Evolutionary conservation across 352 stramenopile genomes (phyloP).

Genomic region (Phytopythium cucurbitacearum): DNA sequence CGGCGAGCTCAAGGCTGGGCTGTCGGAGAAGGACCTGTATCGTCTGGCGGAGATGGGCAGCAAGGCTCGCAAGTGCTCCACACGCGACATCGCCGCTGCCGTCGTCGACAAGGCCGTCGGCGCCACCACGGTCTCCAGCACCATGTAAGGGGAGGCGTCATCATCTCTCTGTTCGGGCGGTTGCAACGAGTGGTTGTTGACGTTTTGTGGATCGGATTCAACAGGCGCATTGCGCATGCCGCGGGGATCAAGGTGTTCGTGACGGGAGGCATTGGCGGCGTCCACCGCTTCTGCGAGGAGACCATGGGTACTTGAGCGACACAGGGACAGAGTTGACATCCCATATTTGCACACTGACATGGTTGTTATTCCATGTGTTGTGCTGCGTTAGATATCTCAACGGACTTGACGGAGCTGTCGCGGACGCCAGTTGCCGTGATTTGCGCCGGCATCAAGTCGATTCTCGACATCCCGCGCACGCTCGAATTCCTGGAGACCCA

Average conservation of each 20-base stretch:
- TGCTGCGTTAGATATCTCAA: conserved; percentile 84
- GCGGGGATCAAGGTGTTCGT: conserved; percentile 97
- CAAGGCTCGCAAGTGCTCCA: conserved; percentile 72
- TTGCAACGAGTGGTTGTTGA: background rate
- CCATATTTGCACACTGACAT: background rate
- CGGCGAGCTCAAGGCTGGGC: conserved; percentile 79
- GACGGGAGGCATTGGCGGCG: conserved; percentile 95
- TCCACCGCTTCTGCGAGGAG: conserved; percentile 93
- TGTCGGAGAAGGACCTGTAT: conserved; percentile 51
- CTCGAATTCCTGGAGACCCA: conserved; percentile 97
- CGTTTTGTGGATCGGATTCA: background rate
- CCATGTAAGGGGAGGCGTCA: conserved; percentile 67
- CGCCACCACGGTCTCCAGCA: conserved; percentile 96
- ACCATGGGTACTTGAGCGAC: conserved; percentile 49
- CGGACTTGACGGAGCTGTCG: conserved; percentile 95
- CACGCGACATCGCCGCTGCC: conserved; percentile 76
- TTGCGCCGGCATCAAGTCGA: conserved; percentile 98
- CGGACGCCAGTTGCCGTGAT: conserved; percentile 96
- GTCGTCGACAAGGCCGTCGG: conserved; percentile 70
- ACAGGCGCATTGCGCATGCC: conserved; percentile 87
- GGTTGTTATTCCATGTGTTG: background rate
- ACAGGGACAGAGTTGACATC: background rate
- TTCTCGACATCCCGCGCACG: conserved; percentile 96
- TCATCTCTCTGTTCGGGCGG: background rate
- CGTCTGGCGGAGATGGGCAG: conserved; percentile 61